Percentiles rank a stretch among this genome's conserved stretches.
Conservation (phyloP, 2,329 filamentous ascomycete species). For the Exophiala xenobiotica region DNA sequence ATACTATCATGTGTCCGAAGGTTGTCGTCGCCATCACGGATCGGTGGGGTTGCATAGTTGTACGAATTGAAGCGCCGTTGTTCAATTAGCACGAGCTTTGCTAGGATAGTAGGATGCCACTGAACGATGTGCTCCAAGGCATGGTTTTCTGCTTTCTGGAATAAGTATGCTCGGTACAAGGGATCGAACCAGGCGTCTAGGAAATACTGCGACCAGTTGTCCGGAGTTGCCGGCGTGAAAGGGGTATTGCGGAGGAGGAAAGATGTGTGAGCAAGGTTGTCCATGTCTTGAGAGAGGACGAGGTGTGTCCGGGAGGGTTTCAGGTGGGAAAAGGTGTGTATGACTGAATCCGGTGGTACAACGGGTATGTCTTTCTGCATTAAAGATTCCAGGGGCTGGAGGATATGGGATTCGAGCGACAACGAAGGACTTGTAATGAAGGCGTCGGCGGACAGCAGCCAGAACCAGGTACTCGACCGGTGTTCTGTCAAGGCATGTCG, state of each 20-base stretch:
- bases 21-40: slow-evolving; percentile 33
- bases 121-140: slow-evolving; percentile 87
- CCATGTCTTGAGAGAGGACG: slow-evolving; percentile 78
- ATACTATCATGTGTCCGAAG: slow-evolving; percentile 52
- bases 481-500: slow-evolving; percentile 82
- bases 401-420: slow-evolving; percentile 68
- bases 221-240: slow-evolving; percentile 36
- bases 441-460: slow-evolving; percentile 80
- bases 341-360: slow-evolving; percentile 93
- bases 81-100: slow-evolving; percentile 84
- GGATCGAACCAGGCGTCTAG: slow-evolving; percentile 96
- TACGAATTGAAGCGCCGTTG: slow-evolving; percentile 84
- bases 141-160: slow-evolving; percentile 90
- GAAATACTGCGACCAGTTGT: slow-evolving; percentile 90
- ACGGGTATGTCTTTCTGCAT: slow-evolving; percentile 86
- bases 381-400: slow-evolving; percentile 68
- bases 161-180: slow-evolving; percentile 89
- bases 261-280: slow-evolving; percentile 73
- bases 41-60: slow-evolving; percentile 41
- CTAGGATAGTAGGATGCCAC: slow-evolving; percentile 95
- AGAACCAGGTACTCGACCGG: slow-evolving; percentile 76
- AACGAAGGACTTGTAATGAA: slow-evolving; percentile 82
- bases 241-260: slow-evolving; percentile 64
- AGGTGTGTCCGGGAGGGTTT: slow-evolving; percentile 75
- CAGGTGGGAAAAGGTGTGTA: slow-evolving; percentile 87